Base-by-base conservation (phyloP, 345 rosid species). In the Populus nigra region DNA sequence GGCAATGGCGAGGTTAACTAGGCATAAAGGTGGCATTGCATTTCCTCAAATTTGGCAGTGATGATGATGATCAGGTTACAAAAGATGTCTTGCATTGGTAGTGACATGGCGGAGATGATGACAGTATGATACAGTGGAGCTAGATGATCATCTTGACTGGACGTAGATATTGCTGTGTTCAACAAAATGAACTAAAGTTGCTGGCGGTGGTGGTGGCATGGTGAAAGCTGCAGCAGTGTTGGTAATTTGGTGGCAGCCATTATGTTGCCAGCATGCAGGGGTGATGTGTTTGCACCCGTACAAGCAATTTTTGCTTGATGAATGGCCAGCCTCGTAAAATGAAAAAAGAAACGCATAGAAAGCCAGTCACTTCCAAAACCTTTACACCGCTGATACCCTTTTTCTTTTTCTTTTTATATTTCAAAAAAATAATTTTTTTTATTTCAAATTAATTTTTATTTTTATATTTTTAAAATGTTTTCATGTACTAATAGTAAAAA, bases 401-500 rank as follows among this genome's bases (percentile, higher is more conserved):
- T 27, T 27, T 27, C 33, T 31, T 31, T 31, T 31, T 31, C 0
- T 31, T 31, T 31, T 31, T 31, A 31, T 31, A 31, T 31, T 31
- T 31, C 4, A 3, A 31, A 31, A 31, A 31, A 31, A 31, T 31
- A 31, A 31, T 33, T 4, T 33, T 33, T 33, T 33, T 5, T 33
- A 33, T 33, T 33, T 33, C 36, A 33, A 33, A 33, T 33, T 4
- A 33, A 33, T 33, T 33, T 33, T 33, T 31, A 3, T 31, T 33
- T 33, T 4, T 33, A 33, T 33, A 0, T 33, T 33, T 33, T 33
- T 33, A 33, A 33, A 33, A 5, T 33, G 1, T 33, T 33, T 4
- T 33, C 1, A 33, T 4, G 0, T 0, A 0, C 0, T 33, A 0
- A 33, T 33, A 33, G 4, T 33, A 33, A 33, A 4, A 33, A 4